Evolutionary conservation across 768 basidiomycete species (phyloP).

Genomic region (Serendipita indica): DNA sequence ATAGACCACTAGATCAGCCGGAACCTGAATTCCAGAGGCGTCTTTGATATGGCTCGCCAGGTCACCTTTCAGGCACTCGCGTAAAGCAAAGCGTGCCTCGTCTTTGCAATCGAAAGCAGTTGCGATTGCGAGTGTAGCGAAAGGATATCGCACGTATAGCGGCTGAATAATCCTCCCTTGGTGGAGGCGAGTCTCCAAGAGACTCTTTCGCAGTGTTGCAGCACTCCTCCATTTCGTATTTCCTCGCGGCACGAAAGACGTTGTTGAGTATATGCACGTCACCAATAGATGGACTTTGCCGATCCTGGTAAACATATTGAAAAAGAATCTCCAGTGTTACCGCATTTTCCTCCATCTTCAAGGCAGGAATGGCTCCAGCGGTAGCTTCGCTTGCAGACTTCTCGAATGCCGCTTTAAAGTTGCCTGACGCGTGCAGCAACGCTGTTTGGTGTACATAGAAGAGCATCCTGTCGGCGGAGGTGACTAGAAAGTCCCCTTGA

Average conservation of each 20-base stretch:
- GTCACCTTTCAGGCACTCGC: constrained; percentile 2
- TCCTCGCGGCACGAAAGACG: constrained; percentile 1
- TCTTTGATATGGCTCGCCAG: neutral
- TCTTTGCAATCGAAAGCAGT: neutral
- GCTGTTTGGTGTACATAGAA: neutral
- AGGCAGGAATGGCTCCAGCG: neutral
- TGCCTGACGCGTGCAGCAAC: neutral
- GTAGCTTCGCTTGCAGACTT: neutral
- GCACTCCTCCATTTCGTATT: constrained; percentile 3
- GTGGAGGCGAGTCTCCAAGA: neutral
- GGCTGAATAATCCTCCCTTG: neutral
- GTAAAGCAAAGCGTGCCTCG: neutral
- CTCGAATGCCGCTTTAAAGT: neutral
- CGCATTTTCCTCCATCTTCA: neutral
- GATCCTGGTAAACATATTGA: neutral
- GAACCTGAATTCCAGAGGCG: neutral
- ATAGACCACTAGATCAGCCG: neutral
- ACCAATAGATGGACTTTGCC: neutral
- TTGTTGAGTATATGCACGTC: neutral
- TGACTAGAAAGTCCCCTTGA: neutral
- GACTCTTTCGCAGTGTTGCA: neutral
- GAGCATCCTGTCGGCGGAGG: neutral
- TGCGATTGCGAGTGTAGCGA: neutral
- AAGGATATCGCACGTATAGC: neutral
- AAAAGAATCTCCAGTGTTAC: neutral